Evolutionary conservation across 225 moss, liverwort and hornwort genomes (phyloP).

Genomic region (Takakia lepidozioides): DNA sequence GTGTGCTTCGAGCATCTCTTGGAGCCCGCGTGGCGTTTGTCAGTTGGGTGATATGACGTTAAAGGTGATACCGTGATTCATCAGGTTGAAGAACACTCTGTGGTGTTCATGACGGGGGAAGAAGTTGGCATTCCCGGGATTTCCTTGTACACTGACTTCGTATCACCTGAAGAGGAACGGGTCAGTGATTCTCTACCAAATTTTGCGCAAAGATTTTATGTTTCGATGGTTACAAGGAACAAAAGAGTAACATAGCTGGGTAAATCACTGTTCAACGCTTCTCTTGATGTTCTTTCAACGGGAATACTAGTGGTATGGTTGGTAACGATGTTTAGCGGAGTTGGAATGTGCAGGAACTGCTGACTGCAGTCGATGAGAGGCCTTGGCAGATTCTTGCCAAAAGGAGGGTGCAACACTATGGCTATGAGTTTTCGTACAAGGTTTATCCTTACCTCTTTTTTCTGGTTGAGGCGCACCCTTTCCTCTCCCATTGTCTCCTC

Average conservation of each 20-base stretch:
- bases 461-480: neutral
- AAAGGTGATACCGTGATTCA: too few relatives aligned
- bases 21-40: too few relatives aligned
- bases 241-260: too few relatives aligned
- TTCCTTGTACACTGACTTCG: conserved; percentile 53
- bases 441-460: conserved; percentile 36
- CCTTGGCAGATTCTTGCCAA: conserved; percentile 90
- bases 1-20: too few relatives aligned
- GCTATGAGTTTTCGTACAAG: conserved; percentile 99
- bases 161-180: conserved; percentile 61
- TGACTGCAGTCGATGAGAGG: conserved; percentile 69
- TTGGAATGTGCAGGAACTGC: conserved; percentile 42
- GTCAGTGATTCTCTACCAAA: conserved; percentile 12
- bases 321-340: too few relatives aligned
- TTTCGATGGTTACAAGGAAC: too few relatives aligned
- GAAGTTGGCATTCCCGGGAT: conserved; percentile 80
- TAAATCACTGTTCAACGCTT: too few relatives aligned
- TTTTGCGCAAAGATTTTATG: neutral
- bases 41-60: too few relatives aligned
- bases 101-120: conserved; percentile 37
- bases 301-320: too few relatives aligned
- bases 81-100: conserved; percentile 30
- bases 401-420: conserved; percentile 97
- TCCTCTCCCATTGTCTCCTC: too few relatives aligned
- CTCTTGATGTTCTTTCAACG: too few relatives aligned